These are phyloP conservation scores for Boletus fagicola DNA, from an alignment of 768 basidiomycete species.

Conservation along the genomic window DNA sequence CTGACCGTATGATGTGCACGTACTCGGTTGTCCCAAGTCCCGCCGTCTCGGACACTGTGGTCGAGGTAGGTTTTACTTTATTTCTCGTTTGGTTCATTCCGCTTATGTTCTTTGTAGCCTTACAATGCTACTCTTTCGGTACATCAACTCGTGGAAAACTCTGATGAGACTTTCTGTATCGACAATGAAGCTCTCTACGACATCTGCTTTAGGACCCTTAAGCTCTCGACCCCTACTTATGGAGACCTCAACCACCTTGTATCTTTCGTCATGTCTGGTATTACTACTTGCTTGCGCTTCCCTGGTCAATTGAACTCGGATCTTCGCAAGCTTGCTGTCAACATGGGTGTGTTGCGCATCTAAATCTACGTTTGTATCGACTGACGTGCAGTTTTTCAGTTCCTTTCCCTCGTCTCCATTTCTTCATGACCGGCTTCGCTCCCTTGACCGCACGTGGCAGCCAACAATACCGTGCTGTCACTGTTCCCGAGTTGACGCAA, in stretches of 20 bases:
- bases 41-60: conserved; percentile 98
- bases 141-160: conserved; percentile 99
- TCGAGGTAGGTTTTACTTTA: conserved; percentile 57
- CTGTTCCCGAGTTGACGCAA: conserved; percentile 95
- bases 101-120: conserved; percentile 49
- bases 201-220: conserved; percentile 97
- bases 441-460: conserved; percentile 93
- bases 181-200: conserved; percentile 99
- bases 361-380: not conserved
- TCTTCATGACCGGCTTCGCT: conserved; percentile 98
- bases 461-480: conserved; percentile 94
- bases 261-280: conserved; percentile 97
- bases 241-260: conserved; percentile 98
- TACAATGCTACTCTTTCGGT: conserved; percentile 99
- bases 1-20: conserved; percentile 99
- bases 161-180: conserved; percentile 99
- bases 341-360: conserved; percentile 76
- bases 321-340: conserved; percentile 95
- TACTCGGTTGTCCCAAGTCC: conserved; percentile 98
- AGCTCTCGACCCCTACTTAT: conserved; percentile 92
- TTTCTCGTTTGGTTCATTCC: not conserved
- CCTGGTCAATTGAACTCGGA: conserved; percentile 99
- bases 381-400: conserved; percentile 45
- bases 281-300: conserved; percentile 98
- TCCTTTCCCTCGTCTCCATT: conserved; percentile 98